A percentile compares a stretch with the other conserved stretches of the same genome.
phyloP scores from a whole-genome alignment of 257 asterid species.

The Solanum appendiculatum region DNA sequence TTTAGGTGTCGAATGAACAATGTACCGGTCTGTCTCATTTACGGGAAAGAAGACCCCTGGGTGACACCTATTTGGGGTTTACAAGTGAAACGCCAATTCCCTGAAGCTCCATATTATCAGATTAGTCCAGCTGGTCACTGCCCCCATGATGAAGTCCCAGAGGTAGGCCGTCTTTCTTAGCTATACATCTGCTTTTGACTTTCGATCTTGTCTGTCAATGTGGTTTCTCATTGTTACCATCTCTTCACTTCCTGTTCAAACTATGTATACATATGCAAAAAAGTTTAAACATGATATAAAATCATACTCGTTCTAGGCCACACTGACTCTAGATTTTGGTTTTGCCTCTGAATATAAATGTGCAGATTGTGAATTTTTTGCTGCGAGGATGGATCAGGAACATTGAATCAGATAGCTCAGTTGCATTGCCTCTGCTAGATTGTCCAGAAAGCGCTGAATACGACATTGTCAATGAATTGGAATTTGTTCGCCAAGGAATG shows the following conservation, averaged over 20 bases:
- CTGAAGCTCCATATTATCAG: slow-evolving; percentile 77
- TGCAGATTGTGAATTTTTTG: slow-evolving; percentile 75
- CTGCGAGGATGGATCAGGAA: slow-evolving; percentile 81
- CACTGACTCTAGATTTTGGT: background rate
- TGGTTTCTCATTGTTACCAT: background rate
- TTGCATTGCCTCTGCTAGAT: slow-evolving; percentile 57
- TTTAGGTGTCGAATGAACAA: slow-evolving; percentile 58
- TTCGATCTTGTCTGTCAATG: background rate
- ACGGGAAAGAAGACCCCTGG: slow-evolving; percentile 98
- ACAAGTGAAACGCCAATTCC: slow-evolving; percentile 54
- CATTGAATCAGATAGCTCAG: slow-evolving; percentile 55
- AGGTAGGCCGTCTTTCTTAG: slow-evolving; percentile 34
- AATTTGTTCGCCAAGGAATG: slow-evolving; percentile 40
- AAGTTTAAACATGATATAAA: background rate
- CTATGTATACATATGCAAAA: background rate
- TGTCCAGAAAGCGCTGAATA: slow-evolving; percentile 16
- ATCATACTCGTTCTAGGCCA: background rate
- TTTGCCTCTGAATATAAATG: background rate
- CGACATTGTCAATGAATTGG: slow-evolving; percentile 39
- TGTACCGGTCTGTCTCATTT: slow-evolving; percentile 63
- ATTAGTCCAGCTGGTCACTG: slow-evolving; percentile 98
- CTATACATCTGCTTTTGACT: background rate
- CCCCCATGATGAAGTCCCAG: slow-evolving; percentile 98
- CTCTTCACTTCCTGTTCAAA: too few species aligned
- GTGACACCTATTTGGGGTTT: slow-evolving; percentile 76